phyloP scores from a whole-genome alignment of 768 basidiomycete species.

The Collybia sordida region DNA sequence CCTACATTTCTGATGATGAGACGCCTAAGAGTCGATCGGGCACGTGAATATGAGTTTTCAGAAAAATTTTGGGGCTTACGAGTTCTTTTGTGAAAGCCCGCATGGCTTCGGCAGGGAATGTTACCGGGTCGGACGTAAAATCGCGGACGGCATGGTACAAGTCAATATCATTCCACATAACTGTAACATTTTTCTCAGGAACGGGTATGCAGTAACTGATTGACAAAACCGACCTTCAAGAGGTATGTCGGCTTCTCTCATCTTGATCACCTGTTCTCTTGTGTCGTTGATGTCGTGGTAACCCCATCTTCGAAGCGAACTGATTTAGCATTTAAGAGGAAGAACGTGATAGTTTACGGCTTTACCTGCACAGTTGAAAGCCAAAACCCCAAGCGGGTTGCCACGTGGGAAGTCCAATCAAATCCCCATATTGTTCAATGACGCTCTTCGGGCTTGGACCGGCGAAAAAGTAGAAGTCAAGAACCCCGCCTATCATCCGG shows the following conservation, averaged over 20 bases:
- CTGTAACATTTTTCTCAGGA: constrained; percentile 26
- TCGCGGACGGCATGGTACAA: constrained; percentile 67
- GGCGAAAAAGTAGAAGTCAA: constrained; percentile 79
- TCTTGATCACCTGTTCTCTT: constrained; percentile 46
- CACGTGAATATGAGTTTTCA: neutral
- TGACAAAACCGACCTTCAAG: constrained; percentile 55
- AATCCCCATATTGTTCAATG: constrained; percentile 66
- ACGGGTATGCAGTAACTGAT: neutral
- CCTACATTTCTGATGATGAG: constrained; percentile 49
- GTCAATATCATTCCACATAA: constrained; percentile 82
- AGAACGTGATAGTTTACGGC: neutral
- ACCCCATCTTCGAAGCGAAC: constrained; percentile 31
- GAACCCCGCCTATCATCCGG: constrained; percentile 68
- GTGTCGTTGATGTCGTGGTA: constrained; percentile 55
- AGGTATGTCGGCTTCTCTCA: constrained; percentile 72
- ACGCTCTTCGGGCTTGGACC: constrained; percentile 59
- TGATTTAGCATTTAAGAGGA: constrained; percentile 8
- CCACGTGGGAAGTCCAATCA: constrained; percentile 70
- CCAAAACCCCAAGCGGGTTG: constrained; percentile 78
- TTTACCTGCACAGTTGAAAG: constrained; percentile 69
- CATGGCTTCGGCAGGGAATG: constrained; percentile 57
- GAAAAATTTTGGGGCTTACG: constrained; percentile 32
- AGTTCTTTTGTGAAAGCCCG: constrained; percentile 52
- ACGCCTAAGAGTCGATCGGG: constrained; percentile 21
- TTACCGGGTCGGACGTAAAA: constrained; percentile 67